Evolutionary conservation across 106 monocot species (phyloP).

Genomic region (Acanthochlamys bracteata): DNA sequence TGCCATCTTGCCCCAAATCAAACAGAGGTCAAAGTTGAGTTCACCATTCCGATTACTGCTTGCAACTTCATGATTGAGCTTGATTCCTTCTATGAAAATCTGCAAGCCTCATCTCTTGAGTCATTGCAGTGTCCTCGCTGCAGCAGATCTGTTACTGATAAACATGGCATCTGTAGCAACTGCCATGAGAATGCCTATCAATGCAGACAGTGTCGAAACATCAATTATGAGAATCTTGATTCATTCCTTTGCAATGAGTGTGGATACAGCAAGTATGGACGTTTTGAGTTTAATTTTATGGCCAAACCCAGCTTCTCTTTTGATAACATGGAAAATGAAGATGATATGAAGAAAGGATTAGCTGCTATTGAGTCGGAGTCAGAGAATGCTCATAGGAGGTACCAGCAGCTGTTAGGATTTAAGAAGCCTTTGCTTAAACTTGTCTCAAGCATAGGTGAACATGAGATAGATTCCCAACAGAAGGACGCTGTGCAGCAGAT

Average conservation of each 20-base stretch:
- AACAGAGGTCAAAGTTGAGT: constrained; percentile 97
- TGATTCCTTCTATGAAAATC: constrained; percentile 98
- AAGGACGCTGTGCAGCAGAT: constrained; percentile 97
- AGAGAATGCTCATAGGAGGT: constrained; percentile 96
- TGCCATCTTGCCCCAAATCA: constrained; percentile 92
- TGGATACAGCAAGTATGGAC: constrained; percentile 99
- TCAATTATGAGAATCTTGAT: constrained; percentile 98
- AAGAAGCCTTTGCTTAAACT: constrained; percentile 96
- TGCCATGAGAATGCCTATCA: constrained; percentile 99
- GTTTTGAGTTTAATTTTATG: constrained; percentile 99
- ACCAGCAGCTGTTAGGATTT: constrained; percentile 96
- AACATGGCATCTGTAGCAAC: constrained; percentile 98
- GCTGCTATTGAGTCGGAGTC: constrained; percentile 91
- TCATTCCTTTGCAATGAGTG: constrained; percentile 99
- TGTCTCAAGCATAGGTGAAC: constrained; percentile 92
- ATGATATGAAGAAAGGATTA: constrained; percentile 97
- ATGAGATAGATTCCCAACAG: constrained; percentile 93
- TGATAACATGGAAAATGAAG: constrained; percentile 97
- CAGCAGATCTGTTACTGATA: constrained; percentile 91
- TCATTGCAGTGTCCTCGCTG: constrained; percentile 97
- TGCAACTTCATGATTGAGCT: constrained; percentile 99
- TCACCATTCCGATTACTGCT: constrained; percentile 96
- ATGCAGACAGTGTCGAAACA: constrained; percentile 94
- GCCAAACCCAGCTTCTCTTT: constrained; percentile 93
- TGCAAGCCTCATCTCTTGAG: constrained; percentile 95